Conservation (phyloP, 345 rosid species). For the Rhodomyrtus tomentosa region DNA sequence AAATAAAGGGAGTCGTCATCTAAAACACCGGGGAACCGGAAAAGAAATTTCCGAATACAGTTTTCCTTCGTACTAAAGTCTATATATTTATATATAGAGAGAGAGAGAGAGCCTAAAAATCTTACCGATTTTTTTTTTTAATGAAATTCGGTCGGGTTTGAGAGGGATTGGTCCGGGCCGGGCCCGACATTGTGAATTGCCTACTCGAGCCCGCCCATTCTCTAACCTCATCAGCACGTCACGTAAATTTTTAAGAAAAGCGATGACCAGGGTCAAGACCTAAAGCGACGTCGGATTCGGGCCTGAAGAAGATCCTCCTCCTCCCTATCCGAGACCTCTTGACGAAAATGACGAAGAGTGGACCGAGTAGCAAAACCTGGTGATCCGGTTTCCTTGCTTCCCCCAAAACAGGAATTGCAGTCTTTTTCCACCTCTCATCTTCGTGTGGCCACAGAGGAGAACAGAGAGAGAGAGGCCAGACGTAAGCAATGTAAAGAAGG, state of each 20-base stretch:
- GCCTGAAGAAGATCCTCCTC: too few relatives aligned
- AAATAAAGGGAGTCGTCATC: rapidly evolving
- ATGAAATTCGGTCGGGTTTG: background rate
- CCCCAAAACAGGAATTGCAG: background rate
- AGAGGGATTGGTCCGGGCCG: background rate
- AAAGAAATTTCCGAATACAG: background rate
- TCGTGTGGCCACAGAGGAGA: background rate
- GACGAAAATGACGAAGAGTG: background rate
- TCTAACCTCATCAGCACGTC: too few relatives aligned
- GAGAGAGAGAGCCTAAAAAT: background rate
- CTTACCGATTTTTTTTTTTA: too few relatives aligned
- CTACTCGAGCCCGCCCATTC: background rate
- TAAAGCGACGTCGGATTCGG: too few relatives aligned
- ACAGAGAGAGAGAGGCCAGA: background rate
- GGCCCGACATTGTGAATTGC: background rate
- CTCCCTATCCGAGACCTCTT: background rate
- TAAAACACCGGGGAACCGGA: background rate
- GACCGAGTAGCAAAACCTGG: background rate
- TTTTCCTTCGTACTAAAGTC: background rate
- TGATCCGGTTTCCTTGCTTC: background rate
- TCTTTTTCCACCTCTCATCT: background rate
- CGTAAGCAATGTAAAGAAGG: background rate
- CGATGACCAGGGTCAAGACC: too few relatives aligned
- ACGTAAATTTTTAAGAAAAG: too few relatives aligned
- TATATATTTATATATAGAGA: too few relatives aligned